These are phyloP conservation scores for Micractinium sp. DNA, from an alignment of 139 green algal species.

Conservation along the genomic window DNA sequence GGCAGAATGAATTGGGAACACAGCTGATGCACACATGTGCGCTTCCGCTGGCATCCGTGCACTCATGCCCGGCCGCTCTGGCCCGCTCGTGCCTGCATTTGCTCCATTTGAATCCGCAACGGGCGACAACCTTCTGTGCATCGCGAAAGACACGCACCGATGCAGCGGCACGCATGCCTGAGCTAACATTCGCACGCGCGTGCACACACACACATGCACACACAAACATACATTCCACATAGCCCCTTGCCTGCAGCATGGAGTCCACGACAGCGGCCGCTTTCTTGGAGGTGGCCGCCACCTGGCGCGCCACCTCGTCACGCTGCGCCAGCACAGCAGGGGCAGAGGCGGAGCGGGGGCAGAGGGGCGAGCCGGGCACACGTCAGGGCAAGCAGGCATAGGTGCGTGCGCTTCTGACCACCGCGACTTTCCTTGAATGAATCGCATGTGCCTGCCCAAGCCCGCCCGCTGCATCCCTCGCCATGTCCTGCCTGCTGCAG, in stretches of 20 bases:
- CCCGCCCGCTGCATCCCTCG: too few relatives aligned
- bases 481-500: too few relatives aligned
- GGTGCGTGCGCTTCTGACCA: too few relatives aligned
- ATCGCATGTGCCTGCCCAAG: too few relatives aligned
- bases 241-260: constrained; percentile 59
- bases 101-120: too few relatives aligned
- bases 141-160: too few relatives aligned
- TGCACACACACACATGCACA: background rate
- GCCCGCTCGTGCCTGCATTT: background rate
- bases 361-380: too few relatives aligned
- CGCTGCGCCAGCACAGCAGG: constrained; percentile 28
- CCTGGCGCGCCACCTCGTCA: constrained; percentile 42
- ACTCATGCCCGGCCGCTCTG: background rate
- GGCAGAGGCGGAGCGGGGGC: background rate
- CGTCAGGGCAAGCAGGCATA: background rate
- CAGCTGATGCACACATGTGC: background rate
- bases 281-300: constrained; percentile 49
- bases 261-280: constrained; percentile 64
- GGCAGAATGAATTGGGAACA: background rate
- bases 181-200: background rate
- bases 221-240: background rate
- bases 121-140: too few relatives aligned
- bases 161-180: background rate
- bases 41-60: background rate
- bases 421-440: too few relatives aligned